Evolutionary conservation across 129 eudicot genomes (phyloP).

Genomic region (Artemisia annua): DNA sequence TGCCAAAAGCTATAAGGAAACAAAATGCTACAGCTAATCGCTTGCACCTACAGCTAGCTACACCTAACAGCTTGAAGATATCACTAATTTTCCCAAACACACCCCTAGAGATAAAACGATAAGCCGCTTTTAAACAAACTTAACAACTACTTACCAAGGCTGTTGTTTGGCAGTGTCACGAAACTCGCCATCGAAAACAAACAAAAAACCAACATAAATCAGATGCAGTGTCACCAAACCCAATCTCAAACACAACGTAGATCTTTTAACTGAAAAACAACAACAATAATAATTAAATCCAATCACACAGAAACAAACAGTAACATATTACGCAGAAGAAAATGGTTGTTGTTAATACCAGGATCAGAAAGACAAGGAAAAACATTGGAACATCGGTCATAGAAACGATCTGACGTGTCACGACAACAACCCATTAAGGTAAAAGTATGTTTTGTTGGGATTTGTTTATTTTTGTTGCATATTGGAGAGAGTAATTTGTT

Average conservation of each 20-base stretch:
- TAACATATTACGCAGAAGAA: neutral
- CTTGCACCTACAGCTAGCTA: too few species aligned
- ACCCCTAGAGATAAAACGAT: too few species aligned
- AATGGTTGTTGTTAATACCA: slow-evolving; percentile 40
- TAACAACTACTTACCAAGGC: slow-evolving; percentile 54
- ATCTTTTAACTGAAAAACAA: slow-evolving; percentile 64
- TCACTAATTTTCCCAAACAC: too few species aligned
- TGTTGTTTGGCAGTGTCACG: slow-evolving; percentile 34
- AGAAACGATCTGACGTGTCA: slow-evolving; percentile 48
- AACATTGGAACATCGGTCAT: slow-evolving; percentile 54
- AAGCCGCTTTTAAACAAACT: too few species aligned
- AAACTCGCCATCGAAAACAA: slow-evolving; percentile 51
- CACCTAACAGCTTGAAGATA: too few species aligned
- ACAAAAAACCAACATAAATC: slow-evolving; percentile 50
- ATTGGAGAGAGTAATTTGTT: too few species aligned
- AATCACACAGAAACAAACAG: neutral
- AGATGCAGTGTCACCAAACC: slow-evolving; percentile 78
- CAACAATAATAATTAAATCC: neutral
- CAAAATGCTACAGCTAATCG: too few species aligned
- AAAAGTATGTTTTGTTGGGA: slow-evolving; percentile 7
- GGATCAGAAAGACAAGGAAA: slow-evolving; percentile 93
- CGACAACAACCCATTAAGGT: slow-evolving; percentile 52
- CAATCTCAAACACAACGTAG: slow-evolving; percentile 60
- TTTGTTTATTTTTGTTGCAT: too few species aligned
- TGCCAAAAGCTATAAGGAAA: too few species aligned